Evolutionary conservation across 2,329 filamentous ascomycete species (phyloP).

Genomic region (Orbilia quercus): DNA sequence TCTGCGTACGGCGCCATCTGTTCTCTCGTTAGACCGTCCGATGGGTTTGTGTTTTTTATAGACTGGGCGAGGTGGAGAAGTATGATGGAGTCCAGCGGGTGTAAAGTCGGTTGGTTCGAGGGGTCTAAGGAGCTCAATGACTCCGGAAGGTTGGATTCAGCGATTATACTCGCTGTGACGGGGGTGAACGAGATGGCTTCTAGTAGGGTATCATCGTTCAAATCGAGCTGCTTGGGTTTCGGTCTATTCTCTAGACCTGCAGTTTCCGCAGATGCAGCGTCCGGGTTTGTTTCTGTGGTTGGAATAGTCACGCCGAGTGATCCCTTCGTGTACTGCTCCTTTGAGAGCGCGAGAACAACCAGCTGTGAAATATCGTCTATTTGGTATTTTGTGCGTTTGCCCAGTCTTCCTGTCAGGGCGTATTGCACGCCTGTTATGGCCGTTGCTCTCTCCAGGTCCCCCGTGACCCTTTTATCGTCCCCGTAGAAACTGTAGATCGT

Average conservation of each 20-base stretch:
- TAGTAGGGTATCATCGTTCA: constrained; percentile 93
- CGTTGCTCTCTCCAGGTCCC: constrained; percentile 76
- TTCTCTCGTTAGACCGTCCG: constrained; percentile 87
- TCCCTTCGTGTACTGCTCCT: constrained; percentile 61
- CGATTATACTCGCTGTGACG: constrained; percentile 63
- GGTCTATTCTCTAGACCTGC: constrained; percentile 32
- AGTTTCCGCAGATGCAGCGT: no score
- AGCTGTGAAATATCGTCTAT: constrained; percentile 85
- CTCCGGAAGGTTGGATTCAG: constrained; percentile 69
- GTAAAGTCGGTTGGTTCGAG: constrained; percentile 81
- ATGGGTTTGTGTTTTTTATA: constrained; percentile 86
- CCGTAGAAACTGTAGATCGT: constrained; percentile 87
- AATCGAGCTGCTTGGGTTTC: constrained; percentile 75
- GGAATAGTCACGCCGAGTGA: neutral
- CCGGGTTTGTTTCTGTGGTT: neutral
- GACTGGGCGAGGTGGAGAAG: constrained; percentile 83
- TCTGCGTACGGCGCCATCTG: constrained; percentile 92
- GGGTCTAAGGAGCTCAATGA: constrained; percentile 75
- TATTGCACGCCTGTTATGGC: constrained; percentile 78
- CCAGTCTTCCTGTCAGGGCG: constrained; percentile 83
- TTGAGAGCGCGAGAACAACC: constrained; percentile 87
- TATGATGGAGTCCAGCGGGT: constrained; percentile 87
- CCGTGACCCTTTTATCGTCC: constrained; percentile 77
- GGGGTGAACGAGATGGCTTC: constrained; percentile 82
- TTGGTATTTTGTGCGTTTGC: constrained; percentile 85